Base-by-base conservation (phyloP, 1,139 yeast genomes). In the Meyerozyma carpophila region DNA sequence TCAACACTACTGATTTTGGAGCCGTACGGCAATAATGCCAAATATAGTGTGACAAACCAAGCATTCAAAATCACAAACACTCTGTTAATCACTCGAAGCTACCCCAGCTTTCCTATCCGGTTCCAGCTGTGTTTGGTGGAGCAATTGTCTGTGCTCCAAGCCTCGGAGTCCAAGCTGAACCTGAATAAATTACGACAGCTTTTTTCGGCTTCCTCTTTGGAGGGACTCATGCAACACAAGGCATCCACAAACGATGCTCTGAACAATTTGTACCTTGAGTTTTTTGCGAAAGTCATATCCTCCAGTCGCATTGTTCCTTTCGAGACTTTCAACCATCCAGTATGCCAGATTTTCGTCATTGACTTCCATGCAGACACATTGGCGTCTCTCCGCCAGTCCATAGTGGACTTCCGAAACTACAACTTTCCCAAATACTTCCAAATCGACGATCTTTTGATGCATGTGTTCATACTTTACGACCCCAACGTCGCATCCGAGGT, bases 321-420 rank as follows among this genome's bases (percentile, higher is more conserved):
- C 59, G 98, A 93, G 59, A 83, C 93, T 3, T 84, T 91, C 59
- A 84, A 88, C 53, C 98, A 93, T 59, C 98, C 98, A 0, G 78
- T 90, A 1, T 77, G 90, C 1, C 88, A 91, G 43, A 63, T 91
- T 14, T 73, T 90, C 43, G 84, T 85, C 5, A 70, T 91, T 3
- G 74, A 84, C 45, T 63, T 48, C 41, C 66, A 66, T 10, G 50
- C 55, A 10, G 82, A 81, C 48, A 68, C 83, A 1, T 55, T 81
- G 3, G 82, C 77, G 11, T 59, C 68, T 5, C 60, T 82, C 14
- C 50, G 54, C 20, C 41, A 34, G 16, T 5, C 14, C 8, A 62
- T 75, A n/a, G 72, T 68, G 8, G 68, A 66, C 18, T 75, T 76
- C 61, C 61, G 79, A 44, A 68, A 69, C 48, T 59, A 52, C 39